Percentiles rank a stretch among this genome's conserved stretches.
phyloP scores from a whole-genome alignment of 169 alveolate genomes.

The Plasmodium reichenowi region DNA sequence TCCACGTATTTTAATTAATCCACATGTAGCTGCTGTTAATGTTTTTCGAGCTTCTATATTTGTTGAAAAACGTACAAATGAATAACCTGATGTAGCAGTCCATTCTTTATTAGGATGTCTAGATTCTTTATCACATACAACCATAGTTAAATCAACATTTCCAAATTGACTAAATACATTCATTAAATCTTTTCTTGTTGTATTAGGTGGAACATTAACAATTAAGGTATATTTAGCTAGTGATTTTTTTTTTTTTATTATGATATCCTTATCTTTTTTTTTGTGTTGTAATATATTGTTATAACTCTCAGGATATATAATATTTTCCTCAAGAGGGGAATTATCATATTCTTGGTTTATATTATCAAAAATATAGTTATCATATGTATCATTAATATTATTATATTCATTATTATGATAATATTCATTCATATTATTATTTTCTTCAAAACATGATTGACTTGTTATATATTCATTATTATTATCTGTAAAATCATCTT shows the following conservation, averaged over 20 bases:
- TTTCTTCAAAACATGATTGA: too few species aligned
- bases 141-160: constrained; percentile 81
- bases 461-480: too few species aligned
- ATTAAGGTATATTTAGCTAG: constrained; percentile 78
- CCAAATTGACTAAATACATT: constrained; percentile 80
- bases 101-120: constrained; percentile 84
- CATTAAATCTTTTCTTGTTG: constrained; percentile 79
- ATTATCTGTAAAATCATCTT: too few species aligned
- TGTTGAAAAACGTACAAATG: constrained; percentile 81
- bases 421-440: too few species aligned
- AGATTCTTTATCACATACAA: constrained; percentile 81
- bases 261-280: constrained; percentile 2
- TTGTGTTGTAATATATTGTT: neutral
- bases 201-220: constrained; percentile 81
- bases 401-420: too few species aligned
- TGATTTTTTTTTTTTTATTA: constrained; percentile 3
- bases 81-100: constrained; percentile 85
- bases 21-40: constrained; percentile 76
- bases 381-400: too few species aligned
- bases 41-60: constrained; percentile 77
- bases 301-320: too few species aligned
- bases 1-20: constrained; percentile 79
- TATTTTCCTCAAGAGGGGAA: too few species aligned
- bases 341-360: too few species aligned
- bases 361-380: too few species aligned